Evolutionary conservation across 768 basidiomycete genomes (phyloP), one percentile per base, ranked within the genome.

Genomic region (Auriscalpium vulgare): DNA sequence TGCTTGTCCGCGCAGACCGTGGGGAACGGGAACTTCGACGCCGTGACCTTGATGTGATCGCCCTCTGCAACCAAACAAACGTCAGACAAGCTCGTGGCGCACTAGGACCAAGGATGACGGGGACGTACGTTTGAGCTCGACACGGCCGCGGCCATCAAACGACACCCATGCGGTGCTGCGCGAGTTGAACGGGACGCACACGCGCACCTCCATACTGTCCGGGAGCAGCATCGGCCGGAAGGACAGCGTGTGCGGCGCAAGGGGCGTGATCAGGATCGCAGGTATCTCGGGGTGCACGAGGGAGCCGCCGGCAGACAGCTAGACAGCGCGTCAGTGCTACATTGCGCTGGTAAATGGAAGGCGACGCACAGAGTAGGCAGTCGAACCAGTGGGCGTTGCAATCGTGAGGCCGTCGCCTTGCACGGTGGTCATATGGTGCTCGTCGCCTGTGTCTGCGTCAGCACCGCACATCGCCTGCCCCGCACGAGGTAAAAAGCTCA

Each of bases 181-280:
- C 21, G 94, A 97, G 70, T 98, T 97, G 75, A 92, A 98, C 9
- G 97, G 97, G n/a, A 99, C 97, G 64, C 95, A 97, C 37, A 99
- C 91, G 4, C 97, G 85, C 40, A 99, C 78, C 66, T 98, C 95
- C 93, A 98, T 97, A 66, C 88, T 95, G 67, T 99, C 97, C 8
- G 97, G 97, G 21, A 99, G 76, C 7, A 99, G 82, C 95, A 99
- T 98, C 3, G 97, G 97, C 46, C 97, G 83, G 80, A 99, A 99
- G 29, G 95, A 97, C 13, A 99, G 80, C 0, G 97, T 99, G 68
- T 99, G 97, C 0, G 97, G 97, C 68, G 95, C 98, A 59, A 99
- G 95, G 6, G 97, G 97, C 1, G 95, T 95, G 64, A 99, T 95
- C 57, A 98, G 77, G 55, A 99, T 78, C 1, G 97, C 91, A 0